Conservation (phyloP, 495 filamentous ascomycete genomes). For the Neurospora africana region DNA sequence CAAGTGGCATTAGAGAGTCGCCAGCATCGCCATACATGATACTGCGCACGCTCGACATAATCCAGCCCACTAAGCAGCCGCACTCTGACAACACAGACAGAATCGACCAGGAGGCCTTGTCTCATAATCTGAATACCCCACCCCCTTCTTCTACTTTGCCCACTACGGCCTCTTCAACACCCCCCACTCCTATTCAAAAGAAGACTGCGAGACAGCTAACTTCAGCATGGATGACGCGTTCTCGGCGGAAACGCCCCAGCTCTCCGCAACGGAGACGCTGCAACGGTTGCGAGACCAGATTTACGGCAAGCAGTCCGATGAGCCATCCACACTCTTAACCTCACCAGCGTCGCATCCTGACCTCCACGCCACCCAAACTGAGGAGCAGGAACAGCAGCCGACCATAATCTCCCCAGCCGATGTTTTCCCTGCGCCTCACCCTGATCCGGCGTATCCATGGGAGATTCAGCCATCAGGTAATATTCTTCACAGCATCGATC, state of each 20-base stretch:
- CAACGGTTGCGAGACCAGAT: background rate
- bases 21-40: background rate
- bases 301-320: background rate
- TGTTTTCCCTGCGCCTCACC: background rate
- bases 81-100: background rate
- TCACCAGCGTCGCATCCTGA: background rate
- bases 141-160: background rate
- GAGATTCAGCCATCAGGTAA: background rate
- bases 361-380: background rate
- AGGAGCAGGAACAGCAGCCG: background rate
- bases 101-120: background rate
- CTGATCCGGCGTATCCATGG: background rate
- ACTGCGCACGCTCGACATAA: background rate
- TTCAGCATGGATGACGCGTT: background rate
- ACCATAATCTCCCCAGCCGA: background rate
- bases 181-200: background rate
- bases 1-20: background rate
- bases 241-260: background rate
- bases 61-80: background rate
- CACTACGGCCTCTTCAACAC: background rate
- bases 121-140: background rate
- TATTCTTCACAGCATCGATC: slow-evolving; percentile 3
- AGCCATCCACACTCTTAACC: background rate
- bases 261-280: background rate
- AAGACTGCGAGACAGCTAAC: background rate